Evolutionary conservation across 495 filamentous ascomycete genomes (phyloP).

Genomic region (Daldinia bambusicola): DNA sequence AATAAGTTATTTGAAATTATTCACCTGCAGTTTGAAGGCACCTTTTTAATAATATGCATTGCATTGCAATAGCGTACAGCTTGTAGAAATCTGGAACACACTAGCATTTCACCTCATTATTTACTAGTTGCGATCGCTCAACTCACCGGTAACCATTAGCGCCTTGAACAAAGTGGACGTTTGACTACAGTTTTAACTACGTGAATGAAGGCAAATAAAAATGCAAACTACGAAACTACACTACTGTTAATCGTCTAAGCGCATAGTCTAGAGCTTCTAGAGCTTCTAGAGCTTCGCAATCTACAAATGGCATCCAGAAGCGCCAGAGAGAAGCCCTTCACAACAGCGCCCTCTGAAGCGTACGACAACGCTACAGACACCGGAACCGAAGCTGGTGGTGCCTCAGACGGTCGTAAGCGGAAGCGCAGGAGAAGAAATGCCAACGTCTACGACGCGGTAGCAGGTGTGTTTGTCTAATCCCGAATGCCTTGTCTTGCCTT

Average conservation of each 20-base stretch:
- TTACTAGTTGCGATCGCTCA: too few relatives aligned
- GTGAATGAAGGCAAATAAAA: constrained; percentile 20
- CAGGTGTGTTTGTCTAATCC: constrained; percentile 66
- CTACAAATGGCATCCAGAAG: constrained; percentile 39
- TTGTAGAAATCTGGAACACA: too few relatives aligned
- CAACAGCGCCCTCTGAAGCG: neutral
- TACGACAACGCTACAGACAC: constrained; percentile 18
- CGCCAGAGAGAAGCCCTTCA: constrained; percentile 20
- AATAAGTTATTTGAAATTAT: too few relatives aligned
- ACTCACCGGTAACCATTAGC: neutral
- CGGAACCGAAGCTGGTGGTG: constrained; percentile 20
- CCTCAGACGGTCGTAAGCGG: constrained; percentile 16
- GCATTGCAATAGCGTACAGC: too few relatives aligned
- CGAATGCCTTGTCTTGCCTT: constrained; percentile 46
- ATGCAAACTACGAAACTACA: constrained; percentile 1
- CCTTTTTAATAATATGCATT: neutral
- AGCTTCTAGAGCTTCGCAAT: neutral
- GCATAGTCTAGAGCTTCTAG: too few relatives aligned
- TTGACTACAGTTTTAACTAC: too few relatives aligned
- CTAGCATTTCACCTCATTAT: too few relatives aligned
- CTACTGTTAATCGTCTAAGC: neutral
- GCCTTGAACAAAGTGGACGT: too few relatives aligned
- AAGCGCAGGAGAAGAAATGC: constrained; percentile 47
- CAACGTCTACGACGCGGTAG: constrained; percentile 83
- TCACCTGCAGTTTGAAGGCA: too few relatives aligned